Conservation (phyloP, 345 rosid species). For the Trapa incisa region DNA sequence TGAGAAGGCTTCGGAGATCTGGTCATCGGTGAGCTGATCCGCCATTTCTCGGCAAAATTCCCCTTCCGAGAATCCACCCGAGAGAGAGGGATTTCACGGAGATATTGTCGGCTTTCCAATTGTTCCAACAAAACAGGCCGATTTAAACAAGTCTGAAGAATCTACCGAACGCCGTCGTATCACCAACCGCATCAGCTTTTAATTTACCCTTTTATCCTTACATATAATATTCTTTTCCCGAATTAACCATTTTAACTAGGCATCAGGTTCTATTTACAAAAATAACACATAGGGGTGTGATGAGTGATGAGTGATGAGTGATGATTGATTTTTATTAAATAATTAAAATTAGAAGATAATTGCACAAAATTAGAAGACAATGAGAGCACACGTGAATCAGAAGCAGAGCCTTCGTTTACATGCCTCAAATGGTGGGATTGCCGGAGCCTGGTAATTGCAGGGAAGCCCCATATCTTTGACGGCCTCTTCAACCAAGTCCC, state of each 20-base stretch:
- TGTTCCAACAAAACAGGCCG: not conserved
- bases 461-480: slow-evolving; percentile 30
- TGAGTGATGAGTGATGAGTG: too few species aligned
- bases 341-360: too few species aligned
- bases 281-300: too few species aligned
- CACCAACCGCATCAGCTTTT: not conserved
- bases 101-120: not conserved
- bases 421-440: slow-evolving; percentile 41
- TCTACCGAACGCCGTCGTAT: not conserved
- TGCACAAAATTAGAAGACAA: too few species aligned
- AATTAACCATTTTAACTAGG: too few species aligned
- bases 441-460: not conserved
- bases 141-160: slow-evolving; percentile 3
- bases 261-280: too few species aligned
- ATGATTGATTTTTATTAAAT: too few species aligned
- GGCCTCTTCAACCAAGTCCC: slow-evolving; percentile 58
- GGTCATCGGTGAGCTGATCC: slow-evolving; percentile 71
- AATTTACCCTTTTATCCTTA: slow-evolving; percentile 9
- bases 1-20: slow-evolving; percentile 70
- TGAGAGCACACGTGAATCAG: not conserved
- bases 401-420: slow-evolving; percentile 49
- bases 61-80: too few species aligned
- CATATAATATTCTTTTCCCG: not conserved
- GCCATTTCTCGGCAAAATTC: slow-evolving; percentile 27
- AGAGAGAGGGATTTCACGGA: not conserved